These are phyloP conservation scores for Aspergillus pseudoterreus DNA, from an alignment of 2,329 filamentous ascomycete species.

Conservation along the genomic window DNA sequence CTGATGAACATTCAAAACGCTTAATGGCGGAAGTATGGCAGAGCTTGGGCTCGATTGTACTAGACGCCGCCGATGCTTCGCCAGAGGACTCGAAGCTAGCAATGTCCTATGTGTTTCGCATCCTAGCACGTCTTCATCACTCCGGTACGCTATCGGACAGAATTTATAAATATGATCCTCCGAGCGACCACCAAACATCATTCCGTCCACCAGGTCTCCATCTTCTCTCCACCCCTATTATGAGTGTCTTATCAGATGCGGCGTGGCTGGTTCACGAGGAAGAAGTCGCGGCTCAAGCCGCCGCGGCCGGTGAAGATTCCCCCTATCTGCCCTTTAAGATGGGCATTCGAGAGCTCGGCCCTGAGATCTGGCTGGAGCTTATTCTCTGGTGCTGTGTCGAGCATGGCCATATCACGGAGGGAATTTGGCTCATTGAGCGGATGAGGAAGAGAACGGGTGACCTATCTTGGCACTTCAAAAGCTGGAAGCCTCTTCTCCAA, in stretches of 20 bases:
- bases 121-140: conserved; percentile 45
- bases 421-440: conserved; percentile 35
- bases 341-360: conserved; percentile 41
- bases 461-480: conserved; percentile 38
- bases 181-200: conserved; percentile 23
- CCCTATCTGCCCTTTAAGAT: conserved; percentile 39
- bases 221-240: conserved; percentile 42
- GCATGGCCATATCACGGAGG: conserved; percentile 41
- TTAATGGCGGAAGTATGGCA: conserved; percentile 38
- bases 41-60: conserved; percentile 37
- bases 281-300: conserved; percentile 33
- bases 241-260: conserved; percentile 46
- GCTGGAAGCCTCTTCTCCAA: conserved; percentile 35
- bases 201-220: conserved; percentile 43
- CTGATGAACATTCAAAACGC: conserved; percentile 17
- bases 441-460: conserved; percentile 25
- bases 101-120: conserved; percentile 44
- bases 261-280: conserved; percentile 42
- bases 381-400: conserved; percentile 51
- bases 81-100: conserved; percentile 32
- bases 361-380: conserved; percentile 49
- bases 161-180: conserved; percentile 39
- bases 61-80: conserved; percentile 38
- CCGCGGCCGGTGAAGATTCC: conserved; percentile 34
- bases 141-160: conserved; percentile 40